These are phyloP conservation scores for Trapa bicornis DNA, from an alignment of 345 rosid species.

Conservation along the genomic window DNA sequence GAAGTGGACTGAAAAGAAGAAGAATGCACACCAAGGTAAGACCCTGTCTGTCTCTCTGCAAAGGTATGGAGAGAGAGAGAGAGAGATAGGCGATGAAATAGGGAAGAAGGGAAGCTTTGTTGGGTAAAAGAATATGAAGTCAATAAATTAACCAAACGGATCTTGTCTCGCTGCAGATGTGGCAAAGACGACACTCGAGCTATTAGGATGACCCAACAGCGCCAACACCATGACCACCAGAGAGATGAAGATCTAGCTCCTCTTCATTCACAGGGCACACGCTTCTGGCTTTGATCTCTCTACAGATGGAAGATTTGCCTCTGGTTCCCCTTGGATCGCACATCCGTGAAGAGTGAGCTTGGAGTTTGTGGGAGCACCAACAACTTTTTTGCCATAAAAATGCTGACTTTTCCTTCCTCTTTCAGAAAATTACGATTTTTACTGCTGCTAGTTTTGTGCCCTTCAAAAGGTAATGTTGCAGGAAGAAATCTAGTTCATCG, in stretches of 20 bases:
- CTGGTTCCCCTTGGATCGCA: too few relatives aligned
- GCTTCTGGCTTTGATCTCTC: background rate
- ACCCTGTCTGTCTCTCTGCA: background rate
- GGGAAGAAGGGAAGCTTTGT: conserved; percentile 1
- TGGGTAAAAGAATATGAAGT: background rate
- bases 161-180: background rate
- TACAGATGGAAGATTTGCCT: too few relatives aligned
- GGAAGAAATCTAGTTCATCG: too few relatives aligned
- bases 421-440: too few relatives aligned
- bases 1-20: conserved; percentile 4
- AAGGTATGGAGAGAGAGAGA: background rate
- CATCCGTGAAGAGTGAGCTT: too few relatives aligned
- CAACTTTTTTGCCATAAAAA: too few relatives aligned
- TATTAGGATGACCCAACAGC: background rate
- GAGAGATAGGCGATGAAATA: conserved; percentile 14
- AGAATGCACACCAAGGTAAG: background rate
- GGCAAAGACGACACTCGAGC: background rate
- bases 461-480: too few relatives aligned
- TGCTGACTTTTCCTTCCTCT: too few relatives aligned
- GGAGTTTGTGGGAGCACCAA: too few relatives aligned
- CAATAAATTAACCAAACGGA: background rate
- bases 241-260: background rate
- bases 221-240: background rate
- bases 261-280: background rate
- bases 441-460: too few relatives aligned